Evolutionary conservation across 2,329 filamentous ascomycete species (phyloP).

Genomic region (Trichoderma arundinaceum): DNA sequence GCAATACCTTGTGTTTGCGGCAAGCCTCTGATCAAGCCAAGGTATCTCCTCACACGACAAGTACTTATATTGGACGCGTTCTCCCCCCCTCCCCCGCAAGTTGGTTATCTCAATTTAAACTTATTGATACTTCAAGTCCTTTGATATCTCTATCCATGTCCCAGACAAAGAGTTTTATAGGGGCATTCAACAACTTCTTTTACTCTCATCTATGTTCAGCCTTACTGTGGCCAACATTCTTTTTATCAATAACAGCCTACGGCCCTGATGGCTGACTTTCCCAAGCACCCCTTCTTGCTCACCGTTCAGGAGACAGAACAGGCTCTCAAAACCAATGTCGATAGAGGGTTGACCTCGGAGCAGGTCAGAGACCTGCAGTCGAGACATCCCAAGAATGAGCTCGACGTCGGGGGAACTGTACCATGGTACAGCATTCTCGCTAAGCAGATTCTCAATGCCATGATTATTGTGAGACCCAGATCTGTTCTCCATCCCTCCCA

Average conservation of each 20-base stretch:
- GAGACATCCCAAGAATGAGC: conserved; percentile 70
- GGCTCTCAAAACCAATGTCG: conserved; percentile 66
- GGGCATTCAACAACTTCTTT: background rate
- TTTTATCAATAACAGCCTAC: background rate
- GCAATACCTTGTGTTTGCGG: background rate
- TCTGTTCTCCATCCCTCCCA: background rate
- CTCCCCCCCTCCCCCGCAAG: conserved; percentile 5
- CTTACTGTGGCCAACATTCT: background rate
- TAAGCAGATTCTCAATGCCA: conserved; percentile 76
- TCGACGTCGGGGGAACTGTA: conserved; percentile 71
- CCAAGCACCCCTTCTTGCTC: conserved; percentile 66
- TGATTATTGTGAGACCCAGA: conserved; percentile 66
- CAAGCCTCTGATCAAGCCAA: background rate
- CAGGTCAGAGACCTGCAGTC: conserved; percentile 65
- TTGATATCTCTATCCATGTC: background rate
- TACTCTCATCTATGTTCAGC: background rate
- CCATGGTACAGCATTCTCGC: conserved; percentile 74
- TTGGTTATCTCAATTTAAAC: background rate
- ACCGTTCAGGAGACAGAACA: conserved; percentile 65
- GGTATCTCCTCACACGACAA: background rate
- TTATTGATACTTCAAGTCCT: background rate
- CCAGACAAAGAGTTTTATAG: background rate
- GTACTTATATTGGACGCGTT: conserved; percentile 24
- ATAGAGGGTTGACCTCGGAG: conserved; percentile 67
- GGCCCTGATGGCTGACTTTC: conserved; percentile 48